A percentile compares a stretch with the other conserved stretches of the same genome.
Conservation (phyloP, 108 stramenopile genomes). For the Cylindrotheca fusiformis region DNA sequence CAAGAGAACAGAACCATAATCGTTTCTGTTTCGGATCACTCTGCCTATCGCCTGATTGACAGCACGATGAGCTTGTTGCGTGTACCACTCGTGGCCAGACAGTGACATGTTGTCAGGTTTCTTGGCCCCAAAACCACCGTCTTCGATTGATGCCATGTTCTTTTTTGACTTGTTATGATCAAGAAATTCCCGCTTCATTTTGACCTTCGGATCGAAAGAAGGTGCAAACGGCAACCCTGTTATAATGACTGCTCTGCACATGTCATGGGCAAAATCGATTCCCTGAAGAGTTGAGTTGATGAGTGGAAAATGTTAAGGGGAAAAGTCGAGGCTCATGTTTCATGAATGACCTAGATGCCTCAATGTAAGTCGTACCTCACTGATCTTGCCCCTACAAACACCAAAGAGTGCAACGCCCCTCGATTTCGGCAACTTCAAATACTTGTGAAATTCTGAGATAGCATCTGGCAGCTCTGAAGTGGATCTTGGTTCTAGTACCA, state of each 20-base stretch:
- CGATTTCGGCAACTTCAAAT: constrained; percentile 55
- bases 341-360: too few species aligned
- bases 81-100: constrained; percentile 96
- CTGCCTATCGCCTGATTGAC: constrained; percentile 99
- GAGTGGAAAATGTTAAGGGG: too few species aligned
- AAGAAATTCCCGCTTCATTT: constrained; percentile 91
- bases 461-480: constrained; percentile 80
- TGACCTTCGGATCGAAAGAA: constrained; percentile 90
- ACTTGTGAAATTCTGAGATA: constrained; percentile 87
- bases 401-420: constrained; percentile 91
- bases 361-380: constrained; percentile 45
- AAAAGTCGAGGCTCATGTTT: too few species aligned
- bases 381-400: constrained; percentile 93
- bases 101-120: constrained; percentile 22
- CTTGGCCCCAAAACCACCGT: constrained; percentile 74
- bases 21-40: constrained; percentile 95
- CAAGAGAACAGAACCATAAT: constrained; percentile 95
- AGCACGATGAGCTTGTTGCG: constrained; percentile 93
- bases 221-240: constrained; percentile 98
- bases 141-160: constrained; percentile 40
- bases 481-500: constrained; percentile 81
- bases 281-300: constrained; percentile 15
- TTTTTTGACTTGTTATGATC: constrained; percentile 61
- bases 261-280: constrained; percentile 94
- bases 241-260: constrained; percentile 93